Base-by-base conservation (phyloP, 1,284 basidiomycete species). In the Violaceomyces palustris region DNA sequence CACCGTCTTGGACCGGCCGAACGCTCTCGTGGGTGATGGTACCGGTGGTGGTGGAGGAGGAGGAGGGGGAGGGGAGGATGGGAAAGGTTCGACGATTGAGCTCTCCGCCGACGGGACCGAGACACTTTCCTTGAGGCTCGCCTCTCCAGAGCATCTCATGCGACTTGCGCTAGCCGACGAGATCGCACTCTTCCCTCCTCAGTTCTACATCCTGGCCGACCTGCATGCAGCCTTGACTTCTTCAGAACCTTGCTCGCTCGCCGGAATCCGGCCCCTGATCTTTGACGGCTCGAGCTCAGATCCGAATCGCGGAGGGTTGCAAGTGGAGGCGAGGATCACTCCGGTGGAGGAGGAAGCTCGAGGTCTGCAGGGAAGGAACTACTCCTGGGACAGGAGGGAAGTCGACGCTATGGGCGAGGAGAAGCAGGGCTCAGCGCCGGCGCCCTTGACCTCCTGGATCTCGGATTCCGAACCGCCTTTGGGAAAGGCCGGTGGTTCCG, bases 151-250 rank as follows among this genome's bases (percentile, higher is more conserved):
- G 10, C 50, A 52, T 17, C 48, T 67, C 41, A 47, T 67, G 35
- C 47, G 53, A n/a, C 46, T 46, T 10, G 62, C 57, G 1, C 48
- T 67, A 34, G 47, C 46, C 23, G 62, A 69, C 27, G 41, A 60
- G 35, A 49, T 67, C 37, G 46, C 61, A 2, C 46, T 69, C 34
- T 67, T 62, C 43, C 66, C 66, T 5, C 66, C 66, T 3, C 66
- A 69, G 25, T 65, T 64, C 45, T 69, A 69, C 45, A 59, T 64
- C 30, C 56, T 66, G 1, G 60, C 64, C 15, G 64, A 66, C 25
- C 43, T 66, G 19, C 57, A 63, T 22, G 28, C 61, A 3, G 50
- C 53, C 5, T 31, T 66, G 6, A 28, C 46, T 14, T 33, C 49
- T 9, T 4, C 42, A 4, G 38, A 34, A 8, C 1, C 26, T 1